phyloP scores from a whole-genome alignment of 768 basidiomycete species.

The Suillus sp. region DNA sequence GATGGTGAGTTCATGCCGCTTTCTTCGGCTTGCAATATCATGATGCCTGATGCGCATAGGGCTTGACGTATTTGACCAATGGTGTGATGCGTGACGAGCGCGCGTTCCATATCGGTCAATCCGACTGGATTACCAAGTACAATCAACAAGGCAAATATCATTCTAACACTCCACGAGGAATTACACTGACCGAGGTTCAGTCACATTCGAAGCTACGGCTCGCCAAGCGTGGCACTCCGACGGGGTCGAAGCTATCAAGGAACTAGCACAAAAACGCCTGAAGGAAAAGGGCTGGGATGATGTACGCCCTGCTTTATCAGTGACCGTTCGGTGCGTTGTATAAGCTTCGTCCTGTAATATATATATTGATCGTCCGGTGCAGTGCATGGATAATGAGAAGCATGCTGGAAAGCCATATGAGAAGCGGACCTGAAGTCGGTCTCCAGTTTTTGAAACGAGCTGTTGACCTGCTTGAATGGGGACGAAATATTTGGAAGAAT shows the following conservation, averaged over 20 bases:
- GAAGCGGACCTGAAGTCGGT: not conserved
- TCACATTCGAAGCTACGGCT: slow-evolving; percentile 16
- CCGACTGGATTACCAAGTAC: slow-evolving; percentile 23
- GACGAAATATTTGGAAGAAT: slow-evolving; percentile 18
- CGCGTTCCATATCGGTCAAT: slow-evolving; percentile 22
- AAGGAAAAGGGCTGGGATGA: slow-evolving; percentile 28
- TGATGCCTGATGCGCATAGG: slow-evolving; percentile 18
- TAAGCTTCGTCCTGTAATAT: not conserved
- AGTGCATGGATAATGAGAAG: slow-evolving; percentile 26
- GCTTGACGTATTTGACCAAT: slow-evolving; percentile 23
- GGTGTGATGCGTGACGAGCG: slow-evolving; percentile 31
- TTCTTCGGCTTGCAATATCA: not conserved
- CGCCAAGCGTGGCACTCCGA: slow-evolving; percentile 23
- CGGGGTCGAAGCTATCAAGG: slow-evolving; percentile 22
- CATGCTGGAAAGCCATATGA: slow-evolving; percentile 14
- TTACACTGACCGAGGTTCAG: slow-evolving; percentile 7
- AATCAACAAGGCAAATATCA: slow-evolving; percentile 24
- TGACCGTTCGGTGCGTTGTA: slow-evolving; percentile 39
- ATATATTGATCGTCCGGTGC: not conserved
- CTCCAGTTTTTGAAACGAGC: slow-evolving; percentile 17
- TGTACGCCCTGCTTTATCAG: slow-evolving; percentile 36
- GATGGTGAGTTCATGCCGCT: slow-evolving; percentile 1
- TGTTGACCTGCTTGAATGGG: slow-evolving; percentile 22
- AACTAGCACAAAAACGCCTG: slow-evolving; percentile 23
- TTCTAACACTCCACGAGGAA: slow-evolving; percentile 5